Conservation (phyloP, 768 basidiomycete genomes). For the Tylopilus sp. region DNA sequence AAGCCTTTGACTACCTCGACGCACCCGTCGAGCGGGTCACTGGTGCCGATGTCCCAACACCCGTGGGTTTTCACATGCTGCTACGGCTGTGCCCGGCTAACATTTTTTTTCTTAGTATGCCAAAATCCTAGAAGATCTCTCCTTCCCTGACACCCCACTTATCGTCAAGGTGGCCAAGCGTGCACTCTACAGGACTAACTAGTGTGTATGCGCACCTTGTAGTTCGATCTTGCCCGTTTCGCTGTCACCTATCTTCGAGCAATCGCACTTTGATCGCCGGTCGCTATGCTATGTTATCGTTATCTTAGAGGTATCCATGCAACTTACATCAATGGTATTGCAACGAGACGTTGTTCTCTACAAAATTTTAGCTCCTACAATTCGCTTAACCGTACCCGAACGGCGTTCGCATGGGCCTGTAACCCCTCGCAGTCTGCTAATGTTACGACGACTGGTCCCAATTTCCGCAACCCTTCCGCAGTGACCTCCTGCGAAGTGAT, state of each 20-base stretch:
- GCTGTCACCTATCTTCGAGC: constrained; percentile 12
- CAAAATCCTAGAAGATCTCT: constrained; percentile 77
- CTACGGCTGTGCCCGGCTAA: constrained; percentile 11
- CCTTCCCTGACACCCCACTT: constrained; percentile 91
- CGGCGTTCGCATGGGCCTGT: constrained; percentile 94
- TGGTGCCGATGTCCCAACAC: constrained; percentile 96
- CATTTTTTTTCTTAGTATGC: constrained; percentile 62
- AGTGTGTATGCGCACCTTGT: constrained; percentile 25
- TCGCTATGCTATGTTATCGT: constrained; percentile 11
- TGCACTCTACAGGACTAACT: constrained; percentile 86
- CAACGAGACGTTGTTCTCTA: neutral
- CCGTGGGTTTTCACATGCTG: constrained; percentile 49
- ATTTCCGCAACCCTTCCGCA: constrained; percentile 60
- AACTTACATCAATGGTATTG: constrained; percentile 1
- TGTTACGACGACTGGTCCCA: constrained; percentile 87
- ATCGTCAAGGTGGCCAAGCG: constrained; percentile 96
- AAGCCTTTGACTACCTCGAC: constrained; percentile 98
- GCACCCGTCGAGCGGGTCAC: constrained; percentile 97
- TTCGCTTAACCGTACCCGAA: constrained; percentile 68
- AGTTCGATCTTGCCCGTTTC: constrained; percentile 7
- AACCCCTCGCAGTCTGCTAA: constrained; percentile 95
- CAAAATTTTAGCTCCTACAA: constrained; percentile 1
- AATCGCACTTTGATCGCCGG: constrained; percentile 12
- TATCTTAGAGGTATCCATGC: constrained; percentile 9
- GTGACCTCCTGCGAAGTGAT: constrained; percentile 97